Evolutionary conservation across 2,329 filamentous ascomycete genomes (phyloP).

Genomic region (Pseudophaeomoniella oleicola): DNA sequence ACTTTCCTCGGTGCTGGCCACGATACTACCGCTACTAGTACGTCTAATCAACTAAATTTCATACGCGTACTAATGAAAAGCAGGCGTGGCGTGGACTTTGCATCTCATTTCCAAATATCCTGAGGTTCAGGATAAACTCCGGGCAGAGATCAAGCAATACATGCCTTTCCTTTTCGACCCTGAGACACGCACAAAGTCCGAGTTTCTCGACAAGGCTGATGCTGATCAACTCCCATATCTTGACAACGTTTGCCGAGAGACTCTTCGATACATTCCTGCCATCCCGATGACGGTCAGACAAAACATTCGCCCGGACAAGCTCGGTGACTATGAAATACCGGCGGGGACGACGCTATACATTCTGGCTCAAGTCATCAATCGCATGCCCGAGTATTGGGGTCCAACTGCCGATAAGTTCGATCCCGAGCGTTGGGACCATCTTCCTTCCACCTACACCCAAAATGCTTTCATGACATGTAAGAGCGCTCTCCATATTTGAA

Average conservation of each 20-base stretch:
- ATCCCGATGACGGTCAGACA: constrained; percentile 33
- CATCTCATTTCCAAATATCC: constrained; percentile 26
- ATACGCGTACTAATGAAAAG: too few relatives aligned
- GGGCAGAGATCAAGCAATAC: constrained; percentile 23
- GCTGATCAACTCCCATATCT: constrained; percentile 28
- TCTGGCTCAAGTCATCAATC: constrained; percentile 27
- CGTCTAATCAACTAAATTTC: too few relatives aligned
- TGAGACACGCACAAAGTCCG: constrained; percentile 15
- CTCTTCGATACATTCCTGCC: constrained; percentile 30
- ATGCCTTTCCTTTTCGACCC: constrained; percentile 25
- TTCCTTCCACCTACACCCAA: constrained; percentile 21
- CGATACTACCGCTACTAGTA: constrained; percentile 29
- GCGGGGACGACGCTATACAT: constrained; percentile 29
- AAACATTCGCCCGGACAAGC: constrained; percentile 21
- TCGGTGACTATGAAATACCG: constrained; percentile 26
- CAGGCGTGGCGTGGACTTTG: constrained; percentile 28
- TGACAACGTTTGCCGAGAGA: constrained; percentile 32
- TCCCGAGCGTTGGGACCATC: constrained; percentile 27
- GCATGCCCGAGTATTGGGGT: constrained; percentile 25
- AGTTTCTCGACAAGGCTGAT: constrained; percentile 18
- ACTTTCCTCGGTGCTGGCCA: constrained; percentile 28
- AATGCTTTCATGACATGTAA: constrained; percentile 21
- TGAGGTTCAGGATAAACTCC: constrained; percentile 23
- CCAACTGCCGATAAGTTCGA: constrained; percentile 24
- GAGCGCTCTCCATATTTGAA: not conserved